These are phyloP conservation scores for Aulographum hederae DNA, from an alignment of 2,329 filamentous ascomycete genomes.

Conservation along the genomic window DNA sequence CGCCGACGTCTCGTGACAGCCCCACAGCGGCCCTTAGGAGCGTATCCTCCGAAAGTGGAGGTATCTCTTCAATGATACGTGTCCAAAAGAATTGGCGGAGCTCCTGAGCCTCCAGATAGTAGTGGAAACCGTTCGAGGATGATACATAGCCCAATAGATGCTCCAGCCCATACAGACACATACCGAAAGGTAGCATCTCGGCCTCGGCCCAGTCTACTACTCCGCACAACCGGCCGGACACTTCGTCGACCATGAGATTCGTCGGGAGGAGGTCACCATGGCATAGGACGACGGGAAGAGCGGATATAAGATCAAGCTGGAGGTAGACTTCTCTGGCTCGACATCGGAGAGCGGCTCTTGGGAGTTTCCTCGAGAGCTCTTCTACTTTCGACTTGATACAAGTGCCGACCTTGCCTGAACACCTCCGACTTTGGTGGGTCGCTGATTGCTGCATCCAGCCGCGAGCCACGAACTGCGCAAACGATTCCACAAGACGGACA, in stretches of 20 bases:
- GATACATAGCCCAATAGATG: conserved; percentile 34
- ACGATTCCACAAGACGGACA: conserved; percentile 8
- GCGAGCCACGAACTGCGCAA: conserved; percentile 12
- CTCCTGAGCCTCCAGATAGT: conserved; percentile 19
- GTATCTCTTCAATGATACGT: conserved; percentile 16
- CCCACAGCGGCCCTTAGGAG: conserved; percentile 17
- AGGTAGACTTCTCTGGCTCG: conserved; percentile 8
- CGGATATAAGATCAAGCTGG: conserved; percentile 24
- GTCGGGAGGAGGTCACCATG: conserved; percentile 41
- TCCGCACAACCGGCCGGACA: conserved; percentile 28
- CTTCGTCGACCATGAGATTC: conserved; percentile 35
- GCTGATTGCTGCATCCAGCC: conserved; percentile 8
- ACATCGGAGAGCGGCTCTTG: conserved; percentile 8
- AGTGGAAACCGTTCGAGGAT: conserved; percentile 21
- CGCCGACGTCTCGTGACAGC: conserved; percentile 32
- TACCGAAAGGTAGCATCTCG: conserved; percentile 40
- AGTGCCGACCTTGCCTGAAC: conserved; percentile 13
- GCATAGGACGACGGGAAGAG: conserved; percentile 36
- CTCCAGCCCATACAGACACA: conserved; percentile 41
- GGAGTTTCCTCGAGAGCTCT: conserved; percentile 11
- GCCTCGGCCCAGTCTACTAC: conserved; percentile 48
- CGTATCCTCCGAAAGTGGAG: conserved; percentile 14
- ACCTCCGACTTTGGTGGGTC: conserved; percentile 1
- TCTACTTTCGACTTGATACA: conserved; percentile 11
- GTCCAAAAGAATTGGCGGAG: conserved; percentile 35